These are phyloP conservation scores for Paramyrothecium roridum DNA, from an alignment of 2,329 filamentous ascomycete genomes.

Conservation along the genomic window DNA sequence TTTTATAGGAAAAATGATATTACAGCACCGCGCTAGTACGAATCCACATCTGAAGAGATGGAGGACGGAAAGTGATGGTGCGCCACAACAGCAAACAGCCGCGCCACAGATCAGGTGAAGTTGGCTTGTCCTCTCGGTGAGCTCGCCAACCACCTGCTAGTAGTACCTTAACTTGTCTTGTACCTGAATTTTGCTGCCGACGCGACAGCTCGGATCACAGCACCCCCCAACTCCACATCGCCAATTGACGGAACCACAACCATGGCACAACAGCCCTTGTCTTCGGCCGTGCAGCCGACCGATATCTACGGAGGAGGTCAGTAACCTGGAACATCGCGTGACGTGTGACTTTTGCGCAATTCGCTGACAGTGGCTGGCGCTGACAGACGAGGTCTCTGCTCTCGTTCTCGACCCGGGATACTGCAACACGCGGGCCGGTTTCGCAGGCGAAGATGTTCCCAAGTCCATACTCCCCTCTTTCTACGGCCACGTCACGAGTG, in stretches of 20 bases:
- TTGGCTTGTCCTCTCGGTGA: neutral
- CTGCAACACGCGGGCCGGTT: slow-evolving; percentile 86
- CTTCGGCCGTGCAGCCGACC: slow-evolving; percentile 54
- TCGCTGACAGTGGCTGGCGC: slow-evolving; percentile 4
- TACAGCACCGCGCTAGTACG: no score
- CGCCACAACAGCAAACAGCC: neutral
- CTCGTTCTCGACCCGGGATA: slow-evolving; percentile 95
- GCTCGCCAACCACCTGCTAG: neutral
- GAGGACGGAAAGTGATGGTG: no score
- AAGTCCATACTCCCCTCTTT: slow-evolving; percentile 90
- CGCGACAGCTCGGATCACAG: neutral
- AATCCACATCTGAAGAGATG: no score
- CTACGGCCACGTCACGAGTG: slow-evolving; percentile 64
- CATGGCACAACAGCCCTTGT: slow-evolving; percentile 57
- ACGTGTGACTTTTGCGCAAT: neutral
- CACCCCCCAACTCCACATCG: neutral
- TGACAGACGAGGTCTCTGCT: slow-evolving; percentile 88
- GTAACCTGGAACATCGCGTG: slow-evolving; percentile 4
- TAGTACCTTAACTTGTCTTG: no score
- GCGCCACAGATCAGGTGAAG: neutral
- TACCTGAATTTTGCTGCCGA: slow-evolving; percentile 3
- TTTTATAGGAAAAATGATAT: no score
- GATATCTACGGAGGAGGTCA: slow-evolving; percentile 63
- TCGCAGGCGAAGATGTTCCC: slow-evolving; percentile 95
- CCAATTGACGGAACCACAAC: slow-evolving; percentile 8